Percentiles rank a stretch among this genome's conserved stretches.
Evolutionary conservation across 1,284 basidiomycete genomes (phyloP).

Genomic region (Nidula niveotomentosa): DNA sequence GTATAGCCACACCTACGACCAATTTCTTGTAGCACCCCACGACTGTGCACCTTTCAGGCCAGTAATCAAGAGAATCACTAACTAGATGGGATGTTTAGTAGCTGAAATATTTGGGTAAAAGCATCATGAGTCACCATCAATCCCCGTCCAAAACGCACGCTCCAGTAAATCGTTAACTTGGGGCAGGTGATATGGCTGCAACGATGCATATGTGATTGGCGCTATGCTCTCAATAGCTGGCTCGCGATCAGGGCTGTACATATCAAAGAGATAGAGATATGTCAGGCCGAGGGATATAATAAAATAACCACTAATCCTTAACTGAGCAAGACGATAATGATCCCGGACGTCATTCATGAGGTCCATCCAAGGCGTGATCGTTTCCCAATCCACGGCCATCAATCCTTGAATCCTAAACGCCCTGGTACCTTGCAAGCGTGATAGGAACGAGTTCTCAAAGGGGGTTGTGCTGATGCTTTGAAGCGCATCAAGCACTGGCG

Average conservation of each 20-base stretch:
- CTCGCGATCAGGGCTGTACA: slow-evolving; percentile 52
- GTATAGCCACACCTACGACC: slow-evolving; percentile 68
- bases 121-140: slow-evolving; percentile 50
- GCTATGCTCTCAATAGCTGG: slow-evolving; percentile 35
- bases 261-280: not conserved
- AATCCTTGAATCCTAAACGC: slow-evolving; percentile 23
- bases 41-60: slow-evolving; percentile 68
- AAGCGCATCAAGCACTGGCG: slow-evolving; percentile 51
- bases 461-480: slow-evolving; percentile 57
- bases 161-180: slow-evolving; percentile 71
- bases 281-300: not conserved
- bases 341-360: slow-evolving; percentile 69
- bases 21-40: slow-evolving; percentile 68
- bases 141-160: slow-evolving; percentile 70
- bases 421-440: slow-evolving; percentile 49
- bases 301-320: slow-evolving; percentile 18
- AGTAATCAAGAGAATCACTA: slow-evolving; percentile 62
- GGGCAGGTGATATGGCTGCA: slow-evolving; percentile 56
- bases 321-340: slow-evolving; percentile 64
- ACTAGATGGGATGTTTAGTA: slow-evolving; percentile 37
- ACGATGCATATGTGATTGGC: slow-evolving; percentile 63
- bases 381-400: slow-evolving; percentile 71
- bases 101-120: too few relatives aligned
- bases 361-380: slow-evolving; percentile 66
- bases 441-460: slow-evolving; percentile 62